Evolutionary conservation across 2,329 filamentous ascomycete species (phyloP), one percentile per base, ranked within the genome.

Genomic region (Ophiostoma tasmaniense): DNA sequence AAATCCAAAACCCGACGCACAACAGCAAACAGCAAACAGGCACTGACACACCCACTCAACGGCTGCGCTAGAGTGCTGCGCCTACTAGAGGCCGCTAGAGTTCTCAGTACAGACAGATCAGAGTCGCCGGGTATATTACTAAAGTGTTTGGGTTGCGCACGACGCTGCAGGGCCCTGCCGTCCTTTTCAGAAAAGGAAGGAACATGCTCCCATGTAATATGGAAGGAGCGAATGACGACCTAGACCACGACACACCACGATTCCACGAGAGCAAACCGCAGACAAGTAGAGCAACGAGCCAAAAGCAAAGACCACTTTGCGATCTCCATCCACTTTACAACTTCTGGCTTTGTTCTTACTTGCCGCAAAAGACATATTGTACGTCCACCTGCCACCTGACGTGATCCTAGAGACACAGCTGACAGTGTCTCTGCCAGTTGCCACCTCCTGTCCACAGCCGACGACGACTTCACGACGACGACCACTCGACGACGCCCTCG

Each of bases 1-100:
- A 67, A 66, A 67, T 66, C 66, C 66, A 69, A 69, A 69, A 69
- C 68, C 62, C 55, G 39, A 55, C 35, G 64, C 62, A 69, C 50
- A 55, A 55, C 50, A 45, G 42, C 42, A 45, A 20, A 45, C 42
- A 45, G 42, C 17, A 17, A n/a, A 17, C 20, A 45, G 42, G 14
- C 42, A 45, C 39, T 42, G 39, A 42, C 39, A 42, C 39, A 14
- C 39, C 17, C 39, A 42, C 7, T 25, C 55, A 30, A 30, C 50
- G 22, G 25, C 50, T 55, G 22, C n/a, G 13, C 55, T 17, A 35
- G 30, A n/a, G 59, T 33, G 59, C 59, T 62, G 59, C 30, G 59
- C 59, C 59, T 17, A n/a, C 59, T 28, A 62, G 17, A 28, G 59
- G 11, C n/a, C 22, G 22, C 50, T 10, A 55, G 50, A 22, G 22